Evolutionary conservation across 75 land plant genomes (phyloP).

Genomic region (Larix kaempferi): DNA sequence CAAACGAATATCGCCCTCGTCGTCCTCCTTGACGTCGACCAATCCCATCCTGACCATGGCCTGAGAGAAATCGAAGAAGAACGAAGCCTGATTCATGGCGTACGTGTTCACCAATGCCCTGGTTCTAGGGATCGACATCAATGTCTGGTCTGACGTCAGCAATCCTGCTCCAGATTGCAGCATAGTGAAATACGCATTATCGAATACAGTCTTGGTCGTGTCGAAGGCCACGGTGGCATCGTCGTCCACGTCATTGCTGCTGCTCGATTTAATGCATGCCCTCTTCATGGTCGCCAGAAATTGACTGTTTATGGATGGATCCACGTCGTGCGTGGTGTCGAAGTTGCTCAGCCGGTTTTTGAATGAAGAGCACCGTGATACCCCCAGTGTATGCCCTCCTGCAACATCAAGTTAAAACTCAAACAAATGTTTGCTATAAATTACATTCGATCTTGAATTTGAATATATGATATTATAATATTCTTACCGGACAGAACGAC

Average conservation of each 20-base stretch:
- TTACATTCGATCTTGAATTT: not conserved
- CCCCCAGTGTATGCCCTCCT: conserved; percentile 77
- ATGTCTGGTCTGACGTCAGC: conserved; percentile 49
- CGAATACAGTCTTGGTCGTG: conserved; percentile 34
- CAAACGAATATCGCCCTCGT: conserved; percentile 42
- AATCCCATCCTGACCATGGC: conserved; percentile 65
- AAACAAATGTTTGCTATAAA: not conserved
- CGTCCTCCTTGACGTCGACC: conserved; percentile 43
- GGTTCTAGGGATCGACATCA: conserved; percentile 23
- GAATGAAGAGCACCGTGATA: conserved; percentile 64
- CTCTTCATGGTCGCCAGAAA: conserved; percentile 31
- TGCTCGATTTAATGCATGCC: conserved; percentile 44
- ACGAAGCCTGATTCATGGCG: conserved; percentile 48
- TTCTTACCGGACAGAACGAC: conserved; percentile 58
- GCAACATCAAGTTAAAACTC: not conserved
- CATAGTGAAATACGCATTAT: conserved; percentile 46
- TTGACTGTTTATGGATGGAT: conserved; percentile 22
- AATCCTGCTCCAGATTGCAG: conserved; percentile 37
- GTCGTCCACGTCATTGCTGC: conserved; percentile 24
- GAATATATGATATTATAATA: no score
- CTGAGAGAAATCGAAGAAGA: conserved; percentile 58
- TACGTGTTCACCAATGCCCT: conserved; percentile 33
- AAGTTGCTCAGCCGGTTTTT: conserved; percentile 41
- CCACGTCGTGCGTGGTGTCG: conserved; percentile 28
- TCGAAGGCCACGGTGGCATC: conserved; percentile 40